Evolutionary conservation across 257 asterid genomes (phyloP), one percentile per base, ranked within the genome.

Genomic region (Primulina eburnea): DNA sequence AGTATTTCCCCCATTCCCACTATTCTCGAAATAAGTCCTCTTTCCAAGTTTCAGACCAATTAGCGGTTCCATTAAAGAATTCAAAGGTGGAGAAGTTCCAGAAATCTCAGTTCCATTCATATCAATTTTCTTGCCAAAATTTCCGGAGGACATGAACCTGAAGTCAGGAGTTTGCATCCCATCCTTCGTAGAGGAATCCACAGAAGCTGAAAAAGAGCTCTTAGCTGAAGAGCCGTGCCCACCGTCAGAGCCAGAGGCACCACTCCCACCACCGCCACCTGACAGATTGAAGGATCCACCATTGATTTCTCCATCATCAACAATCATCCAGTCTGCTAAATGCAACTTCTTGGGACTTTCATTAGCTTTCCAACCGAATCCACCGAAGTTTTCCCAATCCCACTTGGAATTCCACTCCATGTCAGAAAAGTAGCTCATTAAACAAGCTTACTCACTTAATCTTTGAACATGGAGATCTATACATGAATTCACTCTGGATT

Each of bases 31-130:
- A 76, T 84, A 90, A 21, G 94, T 85, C 71, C 95, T 83, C 81
- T 89, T 90, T 65, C 98, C 98, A 32, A 92, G 92, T 84, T 87
- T 87, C 78, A 90, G 80, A 71, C 92, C 92, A 16, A 82, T 86
- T 70, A 82, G 62, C 8, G 91, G 90, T 60, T 92, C 96, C 33
- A 67, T 79, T 30, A 94, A 87, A 69, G 87, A 77, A 38, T 85
- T 86, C 78, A 79, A 67, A 58, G 77, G 79, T 2, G 84, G 77
- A 61, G 89, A 86, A 53, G 79, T 76, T 78, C 84, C 77, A 62
- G 79, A 77, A 52, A 75, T 64, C 35, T 73, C 79, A 37, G 74
- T n/a, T 60, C 69, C 79, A 66, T 64, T 70, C 12, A 32, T 73
- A 38, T 65, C 79, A 59, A 32, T 67, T 38, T 67, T 71, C 71